phyloP scores from a whole-genome alignment of 108 stramenopile species.

The Schizochytrium sp. region DNA sequence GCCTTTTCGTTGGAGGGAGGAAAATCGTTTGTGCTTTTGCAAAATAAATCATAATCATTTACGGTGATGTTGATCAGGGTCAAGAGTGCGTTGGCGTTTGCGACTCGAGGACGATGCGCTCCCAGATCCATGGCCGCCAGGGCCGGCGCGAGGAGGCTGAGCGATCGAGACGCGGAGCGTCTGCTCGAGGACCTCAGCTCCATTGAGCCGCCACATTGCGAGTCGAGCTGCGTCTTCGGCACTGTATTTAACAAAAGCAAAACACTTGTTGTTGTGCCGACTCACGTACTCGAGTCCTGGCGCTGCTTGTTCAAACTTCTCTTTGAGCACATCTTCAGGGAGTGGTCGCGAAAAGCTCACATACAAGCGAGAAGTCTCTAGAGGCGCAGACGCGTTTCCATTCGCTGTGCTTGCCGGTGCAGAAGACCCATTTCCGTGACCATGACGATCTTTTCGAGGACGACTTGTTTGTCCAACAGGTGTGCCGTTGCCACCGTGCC shows the following conservation, averaged over 20 bases:
- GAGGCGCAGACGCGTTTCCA: background rate
- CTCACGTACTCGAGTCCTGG: slow-evolving; percentile 5
- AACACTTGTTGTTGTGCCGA: background rate
- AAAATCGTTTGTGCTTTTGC: too few species aligned
- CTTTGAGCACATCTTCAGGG: background rate
- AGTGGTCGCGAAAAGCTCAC: background rate
- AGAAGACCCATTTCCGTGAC: too few species aligned
- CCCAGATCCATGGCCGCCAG: background rate
- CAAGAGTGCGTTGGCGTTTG: background rate
- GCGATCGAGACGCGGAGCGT: background rate
- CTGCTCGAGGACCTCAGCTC: background rate
- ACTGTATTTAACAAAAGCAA: slow-evolving; percentile 7
- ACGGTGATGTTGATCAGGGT: background rate
- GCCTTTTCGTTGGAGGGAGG: too few species aligned
- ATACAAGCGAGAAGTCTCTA: background rate
- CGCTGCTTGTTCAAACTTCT: background rate
- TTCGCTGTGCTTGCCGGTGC: too few species aligned
- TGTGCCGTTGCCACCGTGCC: too few species aligned
- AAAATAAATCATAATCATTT: background rate
- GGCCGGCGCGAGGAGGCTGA: background rate
- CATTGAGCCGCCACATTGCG: background rate
- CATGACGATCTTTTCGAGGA: too few species aligned
- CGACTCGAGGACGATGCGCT: background rate
- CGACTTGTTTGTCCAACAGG: too few species aligned
- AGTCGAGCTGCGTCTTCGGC: background rate